Evolutionary conservation across 2,329 filamentous ascomycete species (phyloP).

Genomic region (Penicillium palitans): DNA sequence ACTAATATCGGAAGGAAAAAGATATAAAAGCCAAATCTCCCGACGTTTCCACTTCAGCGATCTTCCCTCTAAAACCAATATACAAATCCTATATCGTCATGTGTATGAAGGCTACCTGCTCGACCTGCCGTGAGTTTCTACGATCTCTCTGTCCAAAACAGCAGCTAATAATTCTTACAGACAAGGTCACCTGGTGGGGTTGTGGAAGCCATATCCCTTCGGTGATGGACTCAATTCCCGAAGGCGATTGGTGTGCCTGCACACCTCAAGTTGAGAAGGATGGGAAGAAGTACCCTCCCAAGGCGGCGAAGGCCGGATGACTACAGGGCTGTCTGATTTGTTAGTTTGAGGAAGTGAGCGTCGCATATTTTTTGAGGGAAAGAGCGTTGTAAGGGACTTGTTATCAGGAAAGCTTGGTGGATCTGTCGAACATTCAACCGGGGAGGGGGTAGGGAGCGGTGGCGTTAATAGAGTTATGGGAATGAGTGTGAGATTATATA

Average conservation of each 20-base stretch:
- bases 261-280: conserved; percentile 62
- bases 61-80: background rate
- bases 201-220: conserved; percentile 62
- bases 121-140: conserved; percentile 59
- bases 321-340: conserved; percentile 28
- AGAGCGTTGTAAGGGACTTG: background rate
- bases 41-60: background rate
- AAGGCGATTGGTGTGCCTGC: conserved; percentile 64
- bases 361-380: background rate
- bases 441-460: background rate
- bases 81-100: conserved; percentile 44
- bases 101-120: conserved; percentile 66
- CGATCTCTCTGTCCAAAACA: background rate
- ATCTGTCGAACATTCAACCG: background rate
- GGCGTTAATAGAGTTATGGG: background rate
- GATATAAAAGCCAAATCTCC: conserved; percentile 20
- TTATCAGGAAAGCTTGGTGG: background rate
- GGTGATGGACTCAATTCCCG: conserved; percentile 62
- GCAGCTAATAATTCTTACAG: conserved; percentile 38
- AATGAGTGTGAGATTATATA: background rate
- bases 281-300: conserved; percentile 65
- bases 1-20: conserved; percentile 22
- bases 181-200: conserved; percentile 64
- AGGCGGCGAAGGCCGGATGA: conserved; percentile 52
- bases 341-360: conserved; percentile 2